Conservation (phyloP, 805 yeast species). For the Lachancea lanzarotensis region DNA sequence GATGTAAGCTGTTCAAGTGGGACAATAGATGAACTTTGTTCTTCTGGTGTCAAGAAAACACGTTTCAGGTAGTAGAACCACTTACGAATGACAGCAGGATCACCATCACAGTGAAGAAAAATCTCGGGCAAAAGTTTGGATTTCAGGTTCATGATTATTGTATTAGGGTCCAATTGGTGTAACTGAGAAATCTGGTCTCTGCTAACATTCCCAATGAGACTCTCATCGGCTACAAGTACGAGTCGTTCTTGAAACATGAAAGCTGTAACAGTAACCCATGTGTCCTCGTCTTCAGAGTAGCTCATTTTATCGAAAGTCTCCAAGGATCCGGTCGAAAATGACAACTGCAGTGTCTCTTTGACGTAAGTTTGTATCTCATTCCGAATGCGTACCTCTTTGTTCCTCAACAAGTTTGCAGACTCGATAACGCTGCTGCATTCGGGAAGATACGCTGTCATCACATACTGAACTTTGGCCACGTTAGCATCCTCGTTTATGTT, state of each 20-base stretch:
- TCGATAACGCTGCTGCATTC: not conserved
- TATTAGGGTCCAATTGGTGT: slow-evolving; percentile 20
- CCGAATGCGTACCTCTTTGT: slow-evolving; percentile 3
- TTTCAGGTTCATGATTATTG: slow-evolving; percentile 34
- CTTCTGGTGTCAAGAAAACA: slow-evolving; percentile 3
- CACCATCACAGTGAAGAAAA: slow-evolving; percentile 31
- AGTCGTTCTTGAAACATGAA: slow-evolving; percentile 16
- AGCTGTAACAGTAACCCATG: slow-evolving; percentile 34
- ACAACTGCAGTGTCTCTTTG: not conserved
- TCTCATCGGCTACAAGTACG: slow-evolving; percentile 17
- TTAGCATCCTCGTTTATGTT: slow-evolving; percentile 8
- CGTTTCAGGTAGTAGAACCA: slow-evolving; percentile 35
- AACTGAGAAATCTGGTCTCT: slow-evolving; percentile 33
- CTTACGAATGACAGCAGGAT: slow-evolving; percentile 32
- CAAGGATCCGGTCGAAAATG: slow-evolving; percentile 3
- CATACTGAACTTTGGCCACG: slow-evolving; percentile 14
- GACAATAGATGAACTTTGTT: slow-evolving; percentile 5
- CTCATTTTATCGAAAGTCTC: slow-evolving; percentile 38
- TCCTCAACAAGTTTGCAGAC: slow-evolving; percentile 7
- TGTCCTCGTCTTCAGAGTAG: slow-evolving; percentile 38
- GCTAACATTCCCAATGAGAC: slow-evolving; percentile 38
- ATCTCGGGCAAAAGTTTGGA: slow-evolving; percentile 41
- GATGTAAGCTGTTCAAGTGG: slow-evolving; percentile 44
- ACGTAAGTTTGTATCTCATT: slow-evolving; percentile 1
- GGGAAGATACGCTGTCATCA: slow-evolving; percentile 13